Base-by-base conservation (phyloP, 768 basidiomycete genomes). In the Naganishia friedmannii region DNA sequence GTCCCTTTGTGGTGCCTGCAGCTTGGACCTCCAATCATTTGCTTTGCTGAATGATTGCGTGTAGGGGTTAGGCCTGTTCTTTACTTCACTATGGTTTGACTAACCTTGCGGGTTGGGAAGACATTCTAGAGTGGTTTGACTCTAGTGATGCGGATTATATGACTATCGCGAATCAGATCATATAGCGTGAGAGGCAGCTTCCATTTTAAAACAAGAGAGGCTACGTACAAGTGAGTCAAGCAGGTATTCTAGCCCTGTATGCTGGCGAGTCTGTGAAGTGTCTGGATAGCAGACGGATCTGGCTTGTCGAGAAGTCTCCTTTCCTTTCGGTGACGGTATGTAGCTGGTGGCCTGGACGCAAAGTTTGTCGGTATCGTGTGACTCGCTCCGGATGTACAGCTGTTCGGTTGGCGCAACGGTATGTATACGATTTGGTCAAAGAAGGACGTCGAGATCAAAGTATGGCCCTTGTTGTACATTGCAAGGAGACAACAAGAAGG, bases 1-100 rank as follows among this genome's bases (percentile, higher is more conserved):
- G 83, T 99, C 94, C 87, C 91, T 93, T 85, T 88, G 88, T 81
- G 92, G 93, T 69, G 89, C 86, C 54, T 88, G 87, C 73, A 96
- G 89, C 73, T 88, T 86, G 51, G 85, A 77, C 82, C 89, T 92
- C 91, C 92, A 96, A 58, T 79, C 68, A 23, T 29, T 63, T 10
- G 37, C 19, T 63, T 63, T 29, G 23, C 37, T 45, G 39, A 8
- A 15, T 46, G 8, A 42, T 9, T 46, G 15, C 39, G 10, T 21
- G 9, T 29, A 1, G 5, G 9, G 42, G 23, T 51, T 26, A 51
- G 48, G 23, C 13, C 15, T n/a, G 23, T 51, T 51, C 48, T n/a
- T 4, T 51, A 51, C 19, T n/a, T n/a, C n/a, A 7, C 48, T n/a
- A 23, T 21, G n/a, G 48, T n/a, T n/a, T 12, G n/a, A 51, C 48